These are phyloP conservation scores for Myriosclerotinia scirpicola DNA, from an alignment of 2,329 filamentous ascomycete genomes.

Conservation along the genomic window DNA sequence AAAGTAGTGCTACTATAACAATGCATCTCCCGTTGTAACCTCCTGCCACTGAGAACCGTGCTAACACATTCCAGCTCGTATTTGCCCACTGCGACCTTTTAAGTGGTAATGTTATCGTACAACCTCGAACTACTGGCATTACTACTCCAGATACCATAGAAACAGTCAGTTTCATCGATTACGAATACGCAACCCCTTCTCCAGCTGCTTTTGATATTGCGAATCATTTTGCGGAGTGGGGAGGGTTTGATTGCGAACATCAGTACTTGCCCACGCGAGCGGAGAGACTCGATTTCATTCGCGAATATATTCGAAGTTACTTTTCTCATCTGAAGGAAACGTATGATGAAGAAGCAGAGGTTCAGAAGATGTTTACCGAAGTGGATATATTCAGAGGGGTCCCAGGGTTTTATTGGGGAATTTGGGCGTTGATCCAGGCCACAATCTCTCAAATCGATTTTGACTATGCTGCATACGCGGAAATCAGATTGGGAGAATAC, in stretches of 20 bases:
- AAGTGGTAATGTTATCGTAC: slow-evolving; percentile 93
- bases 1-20: slow-evolving; percentile 18
- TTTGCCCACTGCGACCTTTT: slow-evolving; percentile 95
- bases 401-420: slow-evolving; percentile 88
- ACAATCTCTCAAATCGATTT: slow-evolving; percentile 95
- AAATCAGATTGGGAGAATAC: slow-evolving; percentile 83
- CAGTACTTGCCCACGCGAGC: slow-evolving; percentile 74
- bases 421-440: slow-evolving; percentile 94
- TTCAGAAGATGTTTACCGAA: slow-evolving; percentile 70
- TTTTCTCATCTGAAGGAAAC: slow-evolving; percentile 51
- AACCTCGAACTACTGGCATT: slow-evolving; percentile 48
- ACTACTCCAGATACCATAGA: slow-evolving; percentile 45
- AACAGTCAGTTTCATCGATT: slow-evolving; percentile 87
- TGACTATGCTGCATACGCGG: slow-evolving; percentile 90
- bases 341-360: slow-evolving; percentile 58
- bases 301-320: slow-evolving; percentile 79
- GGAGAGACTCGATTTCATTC: slow-evolving; percentile 77
- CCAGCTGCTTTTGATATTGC: slow-evolving; percentile 94
- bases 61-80: slow-evolving; percentile 60
- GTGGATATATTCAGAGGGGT: slow-evolving; percentile 86
- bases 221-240: slow-evolving; percentile 99
- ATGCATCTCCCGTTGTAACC: slow-evolving; percentile 7
- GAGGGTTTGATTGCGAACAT: slow-evolving; percentile 93
- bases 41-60: neutral
- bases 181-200: slow-evolving; percentile 94